phyloP scores from a whole-genome alignment of 176 grass and related monocot genomes.

The Zoysia japonica region DNA sequence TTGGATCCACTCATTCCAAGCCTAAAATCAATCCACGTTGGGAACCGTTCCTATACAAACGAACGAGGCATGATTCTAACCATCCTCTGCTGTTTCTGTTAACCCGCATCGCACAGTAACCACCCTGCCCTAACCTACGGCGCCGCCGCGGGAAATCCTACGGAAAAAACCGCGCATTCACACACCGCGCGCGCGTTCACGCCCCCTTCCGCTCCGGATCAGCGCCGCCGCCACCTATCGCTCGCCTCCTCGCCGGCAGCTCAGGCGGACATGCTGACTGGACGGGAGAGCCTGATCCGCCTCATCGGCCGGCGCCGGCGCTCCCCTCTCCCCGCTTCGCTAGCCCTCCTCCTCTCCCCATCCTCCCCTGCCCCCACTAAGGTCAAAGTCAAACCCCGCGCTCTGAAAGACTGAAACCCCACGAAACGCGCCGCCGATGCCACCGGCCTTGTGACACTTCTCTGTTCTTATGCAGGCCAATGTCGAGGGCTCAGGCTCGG shows the following conservation, averaged over 20 bases:
- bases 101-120: too few relatives aligned
- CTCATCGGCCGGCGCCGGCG: constrained; percentile 77
- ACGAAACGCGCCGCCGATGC: background rate
- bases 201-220: background rate
- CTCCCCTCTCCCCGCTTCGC: constrained; percentile 40
- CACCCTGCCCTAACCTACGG: background rate
- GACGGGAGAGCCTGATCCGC: constrained; percentile 62
- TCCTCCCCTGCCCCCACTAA: constrained; percentile 8
- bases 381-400: constrained; percentile 26
- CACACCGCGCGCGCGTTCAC: constrained; percentile 1
- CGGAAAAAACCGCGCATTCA: background rate
- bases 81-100: background rate
- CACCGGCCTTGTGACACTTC: background rate
- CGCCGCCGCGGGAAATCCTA: constrained; percentile 18
- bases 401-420: background rate
- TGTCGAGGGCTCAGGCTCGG: background rate
- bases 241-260: background rate
- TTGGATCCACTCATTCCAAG: too few relatives aligned
- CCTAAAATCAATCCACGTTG: too few relatives aligned
- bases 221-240: constrained; percentile 5
- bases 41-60: too few relatives aligned
- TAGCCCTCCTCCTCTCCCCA: constrained; percentile 28
- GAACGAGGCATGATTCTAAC: too few relatives aligned
- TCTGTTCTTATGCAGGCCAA: constrained; percentile 13
- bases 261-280: constrained; percentile 38